Evolutionary conservation across 1,284 basidiomycete genomes (phyloP), one percentile per base, ranked within the genome.

Genomic region (Ustilago nuda): DNA sequence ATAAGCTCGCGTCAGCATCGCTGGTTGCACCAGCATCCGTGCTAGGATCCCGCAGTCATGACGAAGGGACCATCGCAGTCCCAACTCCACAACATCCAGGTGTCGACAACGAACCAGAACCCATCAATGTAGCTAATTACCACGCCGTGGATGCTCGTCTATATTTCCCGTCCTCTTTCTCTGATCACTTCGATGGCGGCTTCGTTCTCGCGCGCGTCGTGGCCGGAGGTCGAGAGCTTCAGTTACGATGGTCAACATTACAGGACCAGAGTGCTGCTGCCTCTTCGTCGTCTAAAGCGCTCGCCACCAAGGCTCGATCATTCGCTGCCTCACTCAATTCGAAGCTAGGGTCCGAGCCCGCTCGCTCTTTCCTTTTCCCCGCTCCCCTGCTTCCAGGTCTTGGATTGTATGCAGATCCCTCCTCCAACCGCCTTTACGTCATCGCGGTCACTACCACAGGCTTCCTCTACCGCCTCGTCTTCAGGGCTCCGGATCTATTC

Each of bases 401-500:
- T 7, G 79, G 78, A 36, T 7, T 81, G 13, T 78, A 71, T 33
- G 66, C 71, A 27, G 81, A 82, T 50, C 63, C 60, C 0, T 35
- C 58, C 13, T 63, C 73, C 5, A 67, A 66, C 50, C 51, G 62
- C 36, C 64, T 82, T 8, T 67, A 77, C 56, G 54, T 82, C n/a
- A 55, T 81, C 30, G 79, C 72, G 19, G 68, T 79, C 52, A 80
- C 81, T 0, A 65, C 63, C 7, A 72, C 76, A 4, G 81, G 79
- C 19, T 76, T 68, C 41, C 63, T 82, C 41, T 80, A 78, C 51
- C 76, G 78, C 52, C 76, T 82, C 19, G 52, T 54, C 13, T 73
- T 82, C 36, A 63, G 72, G 1, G 53, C 76, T 7, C 73, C 78
- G 5, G 32, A 62, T 36, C 62, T 81, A 23, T 70, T 82, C 53